Evolutionary conservation across 768 basidiomycete species (phyloP).

Genomic region (Leccinum variicolor): DNA sequence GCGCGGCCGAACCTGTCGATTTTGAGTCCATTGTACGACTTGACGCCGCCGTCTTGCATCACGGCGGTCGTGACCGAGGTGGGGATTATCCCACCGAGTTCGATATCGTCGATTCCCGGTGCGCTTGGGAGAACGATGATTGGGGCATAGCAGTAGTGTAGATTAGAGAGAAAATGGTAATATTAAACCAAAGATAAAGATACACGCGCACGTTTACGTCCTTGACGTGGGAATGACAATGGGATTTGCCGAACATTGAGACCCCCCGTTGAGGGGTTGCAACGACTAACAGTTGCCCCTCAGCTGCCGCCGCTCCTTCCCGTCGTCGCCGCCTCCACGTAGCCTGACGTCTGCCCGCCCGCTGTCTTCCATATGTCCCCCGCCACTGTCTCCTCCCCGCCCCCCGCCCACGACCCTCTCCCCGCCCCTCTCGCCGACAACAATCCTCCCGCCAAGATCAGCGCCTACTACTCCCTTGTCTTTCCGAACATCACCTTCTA

Average conservation of each 20-base stretch:
- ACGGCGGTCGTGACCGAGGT: slow-evolving; percentile 98
- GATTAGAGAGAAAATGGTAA: background rate
- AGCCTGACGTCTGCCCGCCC: slow-evolving; percentile 5
- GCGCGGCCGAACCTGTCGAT: slow-evolving; percentile 59
- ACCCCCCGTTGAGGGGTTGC: slow-evolving; percentile 10
- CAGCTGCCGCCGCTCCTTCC: slow-evolving; percentile 1
- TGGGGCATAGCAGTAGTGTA: slow-evolving; percentile 15
- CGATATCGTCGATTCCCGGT: slow-evolving; percentile 79
- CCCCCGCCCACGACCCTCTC: slow-evolving; percentile 2
- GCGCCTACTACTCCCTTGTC: slow-evolving; percentile 90
- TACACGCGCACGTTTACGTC: slow-evolving; percentile 18
- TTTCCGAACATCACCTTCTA: slow-evolving; percentile 96
- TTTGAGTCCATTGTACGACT: slow-evolving; percentile 87
- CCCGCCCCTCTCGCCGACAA: slow-evolving; percentile 8
- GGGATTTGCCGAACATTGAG: slow-evolving; percentile 13
- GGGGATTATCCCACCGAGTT: slow-evolving; percentile 90
- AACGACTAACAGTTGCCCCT: background rate
- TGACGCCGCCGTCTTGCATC: slow-evolving; percentile 88
- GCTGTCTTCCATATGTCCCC: slow-evolving; percentile 27
- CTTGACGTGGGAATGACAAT: slow-evolving; percentile 12
- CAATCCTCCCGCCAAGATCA: slow-evolving; percentile 67
- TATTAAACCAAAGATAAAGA: background rate
- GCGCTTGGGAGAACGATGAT: slow-evolving; percentile 43
- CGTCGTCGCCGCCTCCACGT: slow-evolving; percentile 8
- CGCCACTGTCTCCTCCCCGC: slow-evolving; percentile 3